Base-by-base conservation (phyloP, 768 basidiomycete species). In the Clathrus columnatus region DNA sequence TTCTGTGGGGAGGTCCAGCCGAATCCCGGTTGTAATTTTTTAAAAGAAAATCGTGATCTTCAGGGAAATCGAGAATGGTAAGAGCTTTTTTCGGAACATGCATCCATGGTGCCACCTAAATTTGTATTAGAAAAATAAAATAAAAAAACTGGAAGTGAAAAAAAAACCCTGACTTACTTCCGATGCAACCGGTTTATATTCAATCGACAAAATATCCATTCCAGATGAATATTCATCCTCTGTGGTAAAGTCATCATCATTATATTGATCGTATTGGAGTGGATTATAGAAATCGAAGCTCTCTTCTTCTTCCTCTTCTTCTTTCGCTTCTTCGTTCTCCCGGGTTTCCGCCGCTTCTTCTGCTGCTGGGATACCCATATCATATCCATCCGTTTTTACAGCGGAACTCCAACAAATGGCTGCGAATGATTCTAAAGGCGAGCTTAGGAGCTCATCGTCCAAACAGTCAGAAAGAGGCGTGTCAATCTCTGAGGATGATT, bases 401-500 rank as follows among this genome's bases (percentile, higher is more conserved):
- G 54, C 54, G 16, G 54, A 45, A 48, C 30, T 28, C 54, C 54
- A 55, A 21, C 54, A 55, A 14, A 55, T 29, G 6, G 54, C 54
- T 5, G 54, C 54, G 46, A 55, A 55, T 5, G 54, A 55, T 16
- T 55, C 54, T 5, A 55, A 20, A 17, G 54, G 54, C 4, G 54
- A 55, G 18, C 26, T n/a, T 26, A 55, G 24, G 29, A 55, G 54
- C 20, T 55, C 30, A 14, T 55, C 54, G 24, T 55, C 54, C 44
- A 55, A 47, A 10, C 45, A 32, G 16, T 47, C 54, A 17, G 36
- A 29, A 5, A 48, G 21, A 14, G 46, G 26, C 11, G 21, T 5
- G 45, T 55, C 48, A 16, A 23, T 18, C 20, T 23, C 14, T 23
- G 45, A 47, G 32, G 54, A n/a, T n/a, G n/a, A 55, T 18, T 17